These are phyloP conservation scores for Nosema muscidifuracis DNA, from an alignment of 371 early-diverging fungal species.

Conservation along the genomic window DNA sequence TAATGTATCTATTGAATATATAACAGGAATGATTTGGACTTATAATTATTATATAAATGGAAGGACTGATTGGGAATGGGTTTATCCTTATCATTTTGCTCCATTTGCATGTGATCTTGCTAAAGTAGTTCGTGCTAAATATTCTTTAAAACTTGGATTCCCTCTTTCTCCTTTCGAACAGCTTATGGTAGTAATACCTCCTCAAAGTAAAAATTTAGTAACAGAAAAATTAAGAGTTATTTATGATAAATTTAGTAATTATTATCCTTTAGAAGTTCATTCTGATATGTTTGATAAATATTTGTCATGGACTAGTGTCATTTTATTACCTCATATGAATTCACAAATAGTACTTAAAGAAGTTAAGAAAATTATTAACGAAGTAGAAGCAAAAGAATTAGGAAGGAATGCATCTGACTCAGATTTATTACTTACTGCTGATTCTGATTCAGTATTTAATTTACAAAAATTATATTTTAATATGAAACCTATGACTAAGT, in stretches of 20 bases:
- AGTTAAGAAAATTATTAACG: slow-evolving; percentile 11
- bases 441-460: slow-evolving; percentile 12
- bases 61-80: slow-evolving; percentile 92
- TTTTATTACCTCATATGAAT: slow-evolving; percentile 60
- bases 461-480: slow-evolving; percentile 44
- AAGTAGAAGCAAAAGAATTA: slow-evolving; percentile 39
- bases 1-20: slow-evolving; percentile 70
- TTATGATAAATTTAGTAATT: slow-evolving; percentile 76
- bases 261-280: slow-evolving; percentile 80
- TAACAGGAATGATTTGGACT: slow-evolving; percentile 94
- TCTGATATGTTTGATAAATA: slow-evolving; percentile 93
- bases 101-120: slow-evolving; percentile 84
- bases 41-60: slow-evolving; percentile 90
- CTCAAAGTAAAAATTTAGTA: slow-evolving; percentile 65
- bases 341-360: slow-evolving; percentile 31
- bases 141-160: slow-evolving; percentile 68
- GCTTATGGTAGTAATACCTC: slow-evolving; percentile 91
- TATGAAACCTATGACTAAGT: slow-evolving; percentile 9
- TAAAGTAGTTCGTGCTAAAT: slow-evolving; percentile 65
- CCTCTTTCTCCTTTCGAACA: slow-evolving; percentile 91
- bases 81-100: slow-evolving; percentile 91
- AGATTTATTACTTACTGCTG: slow-evolving; percentile 27
- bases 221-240: slow-evolving; percentile 69
- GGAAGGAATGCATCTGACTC: slow-evolving; percentile 46
- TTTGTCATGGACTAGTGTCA: slow-evolving; percentile 80